Evolutionary conservation across 1,139 yeast genomes (phyloP), one percentile per base, ranked within the genome.

Genomic region (Casaregolazyma suthepensis): DNA sequence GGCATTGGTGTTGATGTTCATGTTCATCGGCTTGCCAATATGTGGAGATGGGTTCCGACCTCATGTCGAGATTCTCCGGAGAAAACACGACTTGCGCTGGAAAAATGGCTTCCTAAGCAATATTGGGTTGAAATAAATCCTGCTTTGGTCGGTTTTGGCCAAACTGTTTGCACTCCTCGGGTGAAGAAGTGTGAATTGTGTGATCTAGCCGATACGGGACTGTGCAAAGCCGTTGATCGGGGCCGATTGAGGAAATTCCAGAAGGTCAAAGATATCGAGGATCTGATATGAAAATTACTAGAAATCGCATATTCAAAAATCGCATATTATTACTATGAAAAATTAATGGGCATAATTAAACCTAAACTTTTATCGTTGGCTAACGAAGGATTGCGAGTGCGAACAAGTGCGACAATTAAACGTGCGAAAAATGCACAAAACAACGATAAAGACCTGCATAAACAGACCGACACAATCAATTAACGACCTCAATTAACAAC

Each of bases 1-100:
- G 98, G 98, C 0, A 88, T 91, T 26, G 97, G 98, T 13, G 97
- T 91, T 6, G 99, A 91, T 67, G 95, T 90, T 2, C 99, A 91
- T 68, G 81, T 91, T 50, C 94, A 88, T 63, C 72, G 99, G 53
- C 72, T 91, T 54, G 82, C 93, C 0, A 83, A 81, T 57, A 78
- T 86, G 82, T 90, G 93, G 87, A 77, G 79, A 29, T 90, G 97
- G 96, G 84, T 83, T 3, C 54, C 54, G 7, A 45, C 46, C 17
- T 44, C 46, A 10, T 52, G 52, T 17, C 61, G 59, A n/a, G 62
- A 66, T 53, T 84, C 81, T 15, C 96, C 97, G 0, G 97, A 93
- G 60, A 76, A 76, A 45, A 87, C 96, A 0, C 68, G 98, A 19
- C 63, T 74, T 40, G 84, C 78, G 50, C 70, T 91, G 45, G 87